These are phyloP conservation scores for Paraurostyla sp. DNA, from an alignment of 73 alveolate genomes.

Conservation along the genomic window DNA sequence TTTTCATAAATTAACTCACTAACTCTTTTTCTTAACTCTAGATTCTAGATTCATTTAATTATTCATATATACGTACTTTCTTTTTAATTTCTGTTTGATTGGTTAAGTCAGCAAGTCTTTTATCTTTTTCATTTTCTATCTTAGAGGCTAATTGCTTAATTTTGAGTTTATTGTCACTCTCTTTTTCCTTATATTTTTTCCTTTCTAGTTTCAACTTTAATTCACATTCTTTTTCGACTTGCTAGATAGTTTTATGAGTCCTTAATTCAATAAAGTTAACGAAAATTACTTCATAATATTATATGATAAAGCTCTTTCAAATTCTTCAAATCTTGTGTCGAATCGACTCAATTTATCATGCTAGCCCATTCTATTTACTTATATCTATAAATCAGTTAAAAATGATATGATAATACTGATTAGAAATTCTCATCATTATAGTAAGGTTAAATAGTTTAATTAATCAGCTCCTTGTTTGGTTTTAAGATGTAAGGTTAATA, in stretches of 20 bases:
- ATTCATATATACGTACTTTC: background rate
- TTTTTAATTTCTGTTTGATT: constrained; percentile 9
- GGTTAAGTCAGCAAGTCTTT: constrained; percentile 35
- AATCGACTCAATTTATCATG: no score
- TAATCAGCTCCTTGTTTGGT: background rate
- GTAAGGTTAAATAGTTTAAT: constrained; percentile 24
- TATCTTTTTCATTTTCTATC: constrained; percentile 29
- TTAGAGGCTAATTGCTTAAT: constrained; percentile 20
- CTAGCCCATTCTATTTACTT: no score
- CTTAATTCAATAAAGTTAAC: background rate
- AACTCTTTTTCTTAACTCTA: constrained; percentile 41
- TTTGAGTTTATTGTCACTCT: constrained; percentile 8
- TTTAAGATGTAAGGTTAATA: background rate
- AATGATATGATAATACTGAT: background rate
- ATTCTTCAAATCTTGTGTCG: constrained; percentile 13
- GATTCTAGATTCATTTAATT: background rate
- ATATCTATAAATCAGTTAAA: background rate
- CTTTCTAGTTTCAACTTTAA: background rate
- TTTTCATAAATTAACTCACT: constrained; percentile 38
- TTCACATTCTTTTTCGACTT: constrained; percentile 54
- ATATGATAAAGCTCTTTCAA: constrained; percentile 50
- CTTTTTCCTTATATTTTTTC: constrained; percentile 11
- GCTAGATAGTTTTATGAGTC: constrained; percentile 43
- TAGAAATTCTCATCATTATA: background rate
- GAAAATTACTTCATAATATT: constrained; percentile 31